These are phyloP conservation scores for Alternaria viburni DNA, from an alignment of 2,329 filamentous ascomycete species.

Conservation along the genomic window DNA sequence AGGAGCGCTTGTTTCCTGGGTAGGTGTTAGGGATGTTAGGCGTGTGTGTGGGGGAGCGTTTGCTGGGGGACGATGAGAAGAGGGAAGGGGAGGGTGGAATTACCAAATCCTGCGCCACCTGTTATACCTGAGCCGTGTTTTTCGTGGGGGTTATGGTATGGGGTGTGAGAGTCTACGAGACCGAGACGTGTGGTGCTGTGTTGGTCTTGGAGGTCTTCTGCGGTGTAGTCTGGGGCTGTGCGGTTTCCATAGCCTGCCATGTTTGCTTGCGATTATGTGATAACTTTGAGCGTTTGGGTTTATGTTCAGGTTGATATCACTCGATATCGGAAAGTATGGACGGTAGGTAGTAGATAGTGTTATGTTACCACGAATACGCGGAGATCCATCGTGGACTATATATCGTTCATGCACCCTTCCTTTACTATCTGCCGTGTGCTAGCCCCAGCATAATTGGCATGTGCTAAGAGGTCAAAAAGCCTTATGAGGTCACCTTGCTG, in stretches of 20 bases:
- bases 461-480: conserved; percentile 14
- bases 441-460: background rate
- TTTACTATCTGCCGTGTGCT: background rate
- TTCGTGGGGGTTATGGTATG: conserved; percentile 37
- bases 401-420: background rate
- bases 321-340: background rate
- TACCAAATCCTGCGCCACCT: conserved; percentile 43
- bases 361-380: background rate
- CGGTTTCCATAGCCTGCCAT: conserved; percentile 50
- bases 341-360: background rate
- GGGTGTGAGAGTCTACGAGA: conserved; percentile 27
- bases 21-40: background rate
- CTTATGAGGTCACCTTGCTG: conserved; percentile 41
- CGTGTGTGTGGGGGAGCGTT: background rate
- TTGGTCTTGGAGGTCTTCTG: conserved; percentile 22
- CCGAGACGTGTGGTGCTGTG: conserved; percentile 39
- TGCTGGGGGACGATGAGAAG: background rate
- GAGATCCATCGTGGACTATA: background rate
- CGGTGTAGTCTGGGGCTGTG: conserved; percentile 27
- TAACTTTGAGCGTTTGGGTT: background rate
- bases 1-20: conserved; percentile 43
- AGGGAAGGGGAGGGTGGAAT: background rate
- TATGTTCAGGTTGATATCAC: background rate
- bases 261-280: background rate
- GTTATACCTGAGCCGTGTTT: conserved; percentile 42